Evolutionary conservation across 2,329 filamentous ascomycete genomes (phyloP).

Genomic region (Fusarium acutatum): DNA sequence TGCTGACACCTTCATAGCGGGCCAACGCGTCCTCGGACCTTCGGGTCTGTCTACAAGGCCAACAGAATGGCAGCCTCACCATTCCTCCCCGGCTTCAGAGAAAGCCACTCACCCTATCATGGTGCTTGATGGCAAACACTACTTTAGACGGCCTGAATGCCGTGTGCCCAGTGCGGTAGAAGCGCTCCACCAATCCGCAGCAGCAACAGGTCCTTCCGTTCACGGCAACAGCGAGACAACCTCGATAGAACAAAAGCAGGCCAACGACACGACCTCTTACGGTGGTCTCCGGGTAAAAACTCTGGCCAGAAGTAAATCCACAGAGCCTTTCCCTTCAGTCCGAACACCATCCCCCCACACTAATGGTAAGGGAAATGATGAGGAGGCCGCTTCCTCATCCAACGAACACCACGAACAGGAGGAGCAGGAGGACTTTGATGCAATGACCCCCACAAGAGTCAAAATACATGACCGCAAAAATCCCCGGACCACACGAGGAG

Average conservation of each 20-base stretch:
- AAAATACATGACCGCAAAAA: conserved; percentile 14
- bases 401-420: neutral
- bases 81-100: conserved; percentile 25
- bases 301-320: conserved; percentile 14
- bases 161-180: conserved; percentile 35
- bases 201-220: conserved; percentile 34
- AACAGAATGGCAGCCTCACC: conserved; percentile 34
- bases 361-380: neutral
- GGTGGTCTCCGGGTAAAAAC: neutral
- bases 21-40: conserved; percentile 37
- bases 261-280: neutral
- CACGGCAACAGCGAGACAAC: conserved; percentile 12
- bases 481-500: conserved; percentile 16
- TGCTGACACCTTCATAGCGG: conserved; percentile 40
- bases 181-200: conserved; percentile 42
- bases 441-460: conserved; percentile 33
- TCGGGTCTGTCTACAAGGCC: conserved; percentile 43
- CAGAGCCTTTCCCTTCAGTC: neutral
- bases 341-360: neutral
- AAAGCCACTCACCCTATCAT: conserved; percentile 30
- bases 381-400: neutral
- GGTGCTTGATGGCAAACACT: conserved; percentile 37
- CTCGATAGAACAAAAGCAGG: neutral
- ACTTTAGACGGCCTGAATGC: conserved; percentile 28
- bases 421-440: conserved; percentile 5